Evolutionary conservation across 495 filamentous ascomycete species (phyloP).

Genomic region (Mytilinidion resinicola): DNA sequence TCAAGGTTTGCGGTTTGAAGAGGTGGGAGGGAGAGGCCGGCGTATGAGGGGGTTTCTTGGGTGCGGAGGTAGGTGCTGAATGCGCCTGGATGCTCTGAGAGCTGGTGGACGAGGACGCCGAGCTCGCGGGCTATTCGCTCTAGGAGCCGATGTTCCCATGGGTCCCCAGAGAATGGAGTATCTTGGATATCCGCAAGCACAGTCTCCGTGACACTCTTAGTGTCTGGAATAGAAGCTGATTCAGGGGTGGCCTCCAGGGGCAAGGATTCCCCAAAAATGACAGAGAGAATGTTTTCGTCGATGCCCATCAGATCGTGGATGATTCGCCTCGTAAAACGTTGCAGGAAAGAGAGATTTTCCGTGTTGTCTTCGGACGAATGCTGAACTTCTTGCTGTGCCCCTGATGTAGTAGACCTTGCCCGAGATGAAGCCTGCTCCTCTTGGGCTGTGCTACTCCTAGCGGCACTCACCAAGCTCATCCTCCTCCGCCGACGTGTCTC

Average conservation of each 20-base stretch:
- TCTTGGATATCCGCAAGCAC: conserved; percentile 38
- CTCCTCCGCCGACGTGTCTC: conserved; percentile 59
- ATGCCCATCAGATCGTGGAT: conserved; percentile 88
- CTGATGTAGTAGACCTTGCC: conserved; percentile 24
- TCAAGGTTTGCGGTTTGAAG: background rate
- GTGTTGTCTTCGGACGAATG: conserved; percentile 30
- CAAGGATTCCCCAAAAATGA: conserved; percentile 81
- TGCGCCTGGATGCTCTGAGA: conserved; percentile 73
- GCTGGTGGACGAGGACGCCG: conserved; percentile 71
- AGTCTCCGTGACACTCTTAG: conserved; percentile 31
- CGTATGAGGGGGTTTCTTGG: conserved; percentile 42
- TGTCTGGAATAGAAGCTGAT: conserved; percentile 13
- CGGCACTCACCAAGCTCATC: conserved; percentile 39
- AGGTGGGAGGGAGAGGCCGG: conserved; percentile 42
- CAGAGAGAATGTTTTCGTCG: conserved; percentile 72
- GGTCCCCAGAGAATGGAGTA: conserved; percentile 12
- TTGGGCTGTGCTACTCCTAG: conserved; percentile 22
- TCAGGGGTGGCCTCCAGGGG: conserved; percentile 49
- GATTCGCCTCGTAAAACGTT: conserved; percentile 73
- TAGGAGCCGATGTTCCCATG: conserved; percentile 72
- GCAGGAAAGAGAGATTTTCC: conserved; percentile 64
- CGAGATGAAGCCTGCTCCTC: conserved; percentile 7
- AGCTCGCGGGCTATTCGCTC: conserved; percentile 82
- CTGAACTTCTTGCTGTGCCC: conserved; percentile 26
- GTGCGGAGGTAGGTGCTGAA: conserved; percentile 63